phyloP scores from a whole-genome alignment of 768 basidiomycete species.

The Holtermanniella nyarrowii region DNA sequence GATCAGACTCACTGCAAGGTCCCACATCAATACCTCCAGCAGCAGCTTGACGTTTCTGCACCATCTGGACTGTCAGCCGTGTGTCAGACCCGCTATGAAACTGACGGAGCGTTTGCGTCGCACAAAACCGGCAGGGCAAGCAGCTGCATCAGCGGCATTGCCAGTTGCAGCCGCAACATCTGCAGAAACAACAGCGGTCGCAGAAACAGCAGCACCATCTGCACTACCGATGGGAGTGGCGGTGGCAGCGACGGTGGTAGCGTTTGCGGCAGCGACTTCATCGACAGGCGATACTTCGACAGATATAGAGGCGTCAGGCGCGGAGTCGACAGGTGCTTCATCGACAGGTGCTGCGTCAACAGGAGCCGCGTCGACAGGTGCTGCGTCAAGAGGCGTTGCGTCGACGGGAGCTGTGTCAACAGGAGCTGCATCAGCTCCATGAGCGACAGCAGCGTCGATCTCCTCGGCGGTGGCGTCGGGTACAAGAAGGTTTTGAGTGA shows the following conservation, averaged over 20 bases:
- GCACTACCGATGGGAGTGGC: slow-evolving; percentile 4
- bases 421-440: slow-evolving; percentile 44
- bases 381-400: slow-evolving; percentile 2
- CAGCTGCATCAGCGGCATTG: not conserved
- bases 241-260: not conserved
- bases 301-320: not conserved
- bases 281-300: slow-evolving; percentile 10
- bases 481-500: slow-evolving; percentile 49
- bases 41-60: not conserved
- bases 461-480: slow-evolving; percentile 4
- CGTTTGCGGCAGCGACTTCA: not conserved
- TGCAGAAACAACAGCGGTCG: not conserved
- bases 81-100: not conserved
- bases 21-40: slow-evolving; percentile 21
- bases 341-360: not conserved
- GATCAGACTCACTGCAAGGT: slow-evolving; percentile 10
- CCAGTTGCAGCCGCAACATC: not conserved
- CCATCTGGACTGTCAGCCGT: not conserved
- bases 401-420: not conserved
- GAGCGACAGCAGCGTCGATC: slow-evolving; percentile 39
- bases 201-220: slow-evolving; percentile 8
- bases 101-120: too few relatives aligned
- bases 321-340: slow-evolving; percentile 2
- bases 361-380: slow-evolving; percentile 1
- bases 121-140: too few relatives aligned